These are phyloP conservation scores for Candida nemodendra DNA, from an alignment of 805 yeast species.

Conservation along the genomic window DNA sequence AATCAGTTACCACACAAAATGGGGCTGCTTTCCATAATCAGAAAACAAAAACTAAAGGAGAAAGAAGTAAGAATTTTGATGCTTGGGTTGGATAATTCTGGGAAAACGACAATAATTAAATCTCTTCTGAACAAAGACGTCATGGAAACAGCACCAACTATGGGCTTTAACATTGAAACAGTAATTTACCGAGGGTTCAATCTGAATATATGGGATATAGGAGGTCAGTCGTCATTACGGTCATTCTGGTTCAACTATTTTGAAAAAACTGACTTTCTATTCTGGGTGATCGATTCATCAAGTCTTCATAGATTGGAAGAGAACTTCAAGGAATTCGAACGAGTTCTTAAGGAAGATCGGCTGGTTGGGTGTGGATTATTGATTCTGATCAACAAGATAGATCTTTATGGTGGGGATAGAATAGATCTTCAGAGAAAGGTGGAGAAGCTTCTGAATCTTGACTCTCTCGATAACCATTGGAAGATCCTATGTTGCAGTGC, in stretches of 20 bases:
- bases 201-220: slow-evolving; percentile 75
- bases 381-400: slow-evolving; percentile 74
- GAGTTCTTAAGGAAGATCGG: slow-evolving; percentile 63
- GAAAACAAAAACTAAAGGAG: slow-evolving; percentile 81
- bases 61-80: slow-evolving; percentile 70
- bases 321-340: slow-evolving; percentile 61
- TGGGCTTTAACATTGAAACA: slow-evolving; percentile 83
- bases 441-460: slow-evolving; percentile 30
- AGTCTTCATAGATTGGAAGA: slow-evolving; percentile 62
- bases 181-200: slow-evolving; percentile 42
- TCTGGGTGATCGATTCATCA: slow-evolving; percentile 83
- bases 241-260: slow-evolving; percentile 94
- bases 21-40: slow-evolving; percentile 80
- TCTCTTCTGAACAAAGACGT: slow-evolving; percentile 50
- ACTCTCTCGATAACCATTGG: slow-evolving; percentile 38
- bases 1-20: too few relatives aligned
- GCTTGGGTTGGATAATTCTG: slow-evolving; percentile 87
- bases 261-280: slow-evolving; percentile 71
- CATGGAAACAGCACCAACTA: slow-evolving; percentile 71
- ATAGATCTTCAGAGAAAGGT: slow-evolving; percentile 18
- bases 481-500: slow-evolving; percentile 49
- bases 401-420: slow-evolving; percentile 40
- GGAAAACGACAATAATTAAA: slow-evolving; percentile 82
- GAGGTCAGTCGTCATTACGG: slow-evolving; percentile 82
- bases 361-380: slow-evolving; percentile 68